A percentile compares a stretch with the other conserved stretches of the same genome.
phyloP scores from a whole-genome alignment of 2,329 filamentous ascomycete species.

The Lachnellula hyalina region DNA sequence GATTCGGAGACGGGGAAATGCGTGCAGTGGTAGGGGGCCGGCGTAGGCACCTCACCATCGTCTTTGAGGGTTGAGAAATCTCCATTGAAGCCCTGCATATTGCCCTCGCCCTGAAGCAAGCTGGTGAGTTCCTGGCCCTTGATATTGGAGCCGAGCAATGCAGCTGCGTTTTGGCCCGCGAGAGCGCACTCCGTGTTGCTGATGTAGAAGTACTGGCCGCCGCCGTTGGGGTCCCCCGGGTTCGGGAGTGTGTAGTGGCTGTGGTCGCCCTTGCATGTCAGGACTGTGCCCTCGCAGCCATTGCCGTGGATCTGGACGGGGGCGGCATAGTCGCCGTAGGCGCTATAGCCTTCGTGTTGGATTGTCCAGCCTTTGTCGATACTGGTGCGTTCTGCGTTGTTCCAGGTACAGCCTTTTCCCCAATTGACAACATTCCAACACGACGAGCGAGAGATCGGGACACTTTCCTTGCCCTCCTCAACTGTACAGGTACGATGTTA shows the following conservation, averaged over 20 bases:
- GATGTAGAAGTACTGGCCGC: neutral
- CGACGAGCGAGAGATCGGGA: neutral
- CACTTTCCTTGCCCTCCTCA: neutral
- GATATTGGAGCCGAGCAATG: no score
- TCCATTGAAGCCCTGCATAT: neutral
- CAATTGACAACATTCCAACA: neutral
- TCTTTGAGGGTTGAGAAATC: neutral
- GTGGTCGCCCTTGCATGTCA: neutral
- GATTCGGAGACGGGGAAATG: neutral
- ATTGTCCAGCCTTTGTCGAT: conserved; percentile 1
- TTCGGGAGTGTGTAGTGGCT: neutral
- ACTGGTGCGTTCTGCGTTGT: neutral
- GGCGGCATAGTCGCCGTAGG: neutral
- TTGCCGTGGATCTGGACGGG: neutral
- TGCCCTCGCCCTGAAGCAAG: neutral
- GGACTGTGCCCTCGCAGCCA: neutral
- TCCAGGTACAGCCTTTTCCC: neutral
- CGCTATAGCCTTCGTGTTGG: neutral
- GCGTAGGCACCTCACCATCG: neutral
- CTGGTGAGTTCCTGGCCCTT: neutral
- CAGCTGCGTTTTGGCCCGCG: neutral
- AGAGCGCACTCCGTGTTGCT: neutral
- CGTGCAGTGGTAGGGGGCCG: neutral
- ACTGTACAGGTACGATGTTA: neutral
- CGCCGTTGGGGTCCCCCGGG: neutral